A percentile compares a stretch with the other conserved stretches of the same genome.
Conservation (phyloP, 441 rosid species). For the Bocquillonia castaneifolia region DNA sequence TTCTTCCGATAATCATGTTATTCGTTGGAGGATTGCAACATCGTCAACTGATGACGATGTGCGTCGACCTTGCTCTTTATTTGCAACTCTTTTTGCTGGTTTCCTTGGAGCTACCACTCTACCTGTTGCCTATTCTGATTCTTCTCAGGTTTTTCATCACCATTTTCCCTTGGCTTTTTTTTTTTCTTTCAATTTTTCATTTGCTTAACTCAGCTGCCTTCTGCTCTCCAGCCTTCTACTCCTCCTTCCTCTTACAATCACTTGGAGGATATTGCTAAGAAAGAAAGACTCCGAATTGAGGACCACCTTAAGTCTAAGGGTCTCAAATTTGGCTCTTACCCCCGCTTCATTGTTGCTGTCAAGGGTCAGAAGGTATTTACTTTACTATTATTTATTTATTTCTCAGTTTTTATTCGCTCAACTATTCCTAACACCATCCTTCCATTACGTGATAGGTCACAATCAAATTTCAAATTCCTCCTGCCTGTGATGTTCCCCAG, state of each 20-base stretch:
- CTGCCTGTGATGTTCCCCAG: conserved; percentile 66
- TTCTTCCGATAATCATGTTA: background rate
- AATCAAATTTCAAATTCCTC: conserved; percentile 74
- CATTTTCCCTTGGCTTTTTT: too few relatives aligned
- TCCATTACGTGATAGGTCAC: conserved; percentile 43
- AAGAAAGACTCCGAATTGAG: conserved; percentile 61
- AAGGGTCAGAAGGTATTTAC: conserved; percentile 76
- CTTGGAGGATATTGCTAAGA: conserved; percentile 63
- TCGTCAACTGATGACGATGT: too few relatives aligned
- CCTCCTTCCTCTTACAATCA: conserved; percentile 45
- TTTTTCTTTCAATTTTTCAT: background rate
- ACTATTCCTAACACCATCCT: conserved; percentile 1
- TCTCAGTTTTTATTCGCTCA: background rate
- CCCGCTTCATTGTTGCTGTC: conserved; percentile 63
- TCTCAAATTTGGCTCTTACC: conserved; percentile 48
- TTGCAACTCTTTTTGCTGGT: conserved; percentile 53
- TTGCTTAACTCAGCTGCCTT: conserved; percentile 6
- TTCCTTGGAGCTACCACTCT: conserved; percentile 50
- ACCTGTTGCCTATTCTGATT: conserved; percentile 59
- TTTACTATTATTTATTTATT: background rate
- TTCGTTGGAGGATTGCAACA: too few relatives aligned
- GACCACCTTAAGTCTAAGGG: conserved; percentile 55
- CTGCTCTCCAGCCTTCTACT: conserved; percentile 46
- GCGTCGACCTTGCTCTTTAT: conserved; percentile 18
- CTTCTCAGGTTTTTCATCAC: conserved; percentile 59